Percentiles rank a stretch among this genome's conserved stretches.
phyloP scores from a whole-genome alignment of 2,329 filamentous ascomycete species.

The Xylaria sp. region DNA sequence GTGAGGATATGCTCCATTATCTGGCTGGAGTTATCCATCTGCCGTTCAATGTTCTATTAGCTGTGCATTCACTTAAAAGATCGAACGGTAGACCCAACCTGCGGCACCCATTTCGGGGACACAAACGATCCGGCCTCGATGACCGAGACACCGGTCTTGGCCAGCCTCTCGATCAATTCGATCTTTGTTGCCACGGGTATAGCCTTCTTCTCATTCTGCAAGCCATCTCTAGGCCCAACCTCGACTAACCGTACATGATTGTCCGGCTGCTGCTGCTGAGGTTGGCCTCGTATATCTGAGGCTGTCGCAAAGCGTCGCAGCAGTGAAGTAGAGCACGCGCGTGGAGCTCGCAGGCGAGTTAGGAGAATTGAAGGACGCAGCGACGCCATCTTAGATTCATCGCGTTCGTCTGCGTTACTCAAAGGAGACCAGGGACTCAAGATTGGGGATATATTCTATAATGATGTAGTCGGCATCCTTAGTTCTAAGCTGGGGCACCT shows the following conservation, averaged over 20 bases:
- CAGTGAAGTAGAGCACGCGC: conserved; percentile 32
- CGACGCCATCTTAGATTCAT: conserved; percentile 49
- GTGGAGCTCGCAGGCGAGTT: conserved; percentile 41
- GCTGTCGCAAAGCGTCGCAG: conserved; percentile 48
- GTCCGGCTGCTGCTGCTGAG: conserved; percentile 37
- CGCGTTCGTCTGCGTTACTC: conserved; percentile 25
- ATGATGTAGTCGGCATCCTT: background rate
- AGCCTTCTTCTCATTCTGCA: conserved; percentile 73
- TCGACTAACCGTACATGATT: conserved; percentile 65
- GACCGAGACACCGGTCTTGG: conserved; percentile 65
- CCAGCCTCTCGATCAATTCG: conserved; percentile 68
- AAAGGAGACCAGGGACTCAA: conserved; percentile 1
- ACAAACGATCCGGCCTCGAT: conserved; percentile 77
- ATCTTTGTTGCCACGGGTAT: conserved; percentile 71
- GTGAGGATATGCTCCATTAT: conserved; percentile 77
- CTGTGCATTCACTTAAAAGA: background rate
- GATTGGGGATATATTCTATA: background rate
- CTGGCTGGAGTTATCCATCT: conserved; percentile 84
- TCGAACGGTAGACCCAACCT: conserved; percentile 57
- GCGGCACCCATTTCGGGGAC: conserved; percentile 74
- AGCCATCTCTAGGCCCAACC: conserved; percentile 74
- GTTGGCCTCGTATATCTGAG: conserved; percentile 45
- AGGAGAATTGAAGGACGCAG: conserved; percentile 48
- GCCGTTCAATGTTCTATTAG: conserved; percentile 33
- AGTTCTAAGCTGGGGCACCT: conserved; percentile 6